Evolutionary conservation across 805 yeast genomes (phyloP), one percentile per base, ranked within the genome.

Genomic region (Wickerhamiella brachini): DNA sequence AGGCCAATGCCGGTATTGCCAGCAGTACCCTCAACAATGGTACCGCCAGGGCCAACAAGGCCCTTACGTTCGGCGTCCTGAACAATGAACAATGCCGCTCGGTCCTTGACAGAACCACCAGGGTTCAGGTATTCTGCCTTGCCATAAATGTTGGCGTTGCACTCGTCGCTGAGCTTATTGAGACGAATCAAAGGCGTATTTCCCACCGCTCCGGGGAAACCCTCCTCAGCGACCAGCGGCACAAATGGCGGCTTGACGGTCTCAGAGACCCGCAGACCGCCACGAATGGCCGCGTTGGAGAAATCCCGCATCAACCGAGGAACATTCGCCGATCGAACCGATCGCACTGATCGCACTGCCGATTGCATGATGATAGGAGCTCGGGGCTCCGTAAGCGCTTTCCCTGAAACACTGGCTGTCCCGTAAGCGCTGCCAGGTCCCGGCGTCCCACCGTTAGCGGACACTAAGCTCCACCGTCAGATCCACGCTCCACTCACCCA

Each of bases 1-100:
- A 87, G 70, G 1, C 95, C 95, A 58, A 87, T 87, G 17, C 95
- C 96, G n/a, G 96, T 87, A 68, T 87, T 87, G 31, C 96, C 96
- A 2, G 96, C 96, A 12, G 95, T 86, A 7, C 95, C 95, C 67
- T 87, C 96, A 17, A 87, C 89, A 29, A 87, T 78, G 1, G 95
- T 87, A 34, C 93, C 95, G 8, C 94, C 93, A 3, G 87, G 78
- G 52, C 69, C 64, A 51, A 87, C 71, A 51, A 74, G 67, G 13
- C 73, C 72, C 54, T 71, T 71, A 37, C 65, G 63, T 63, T 87
- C 95, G 24, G 95, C 95, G 57, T 86, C 88, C 57, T 82, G 74
- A 49, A 87, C 71, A 56, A 87, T 73, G 61, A 70, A 85, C 38
- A 83, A 70, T 0, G 95, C 95, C 15, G 96, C 95, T 53, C 96